Evolutionary conservation across 371 early-diverging fungal genomes (phyloP).

Genomic region (Conidiobolus incongruus): DNA sequence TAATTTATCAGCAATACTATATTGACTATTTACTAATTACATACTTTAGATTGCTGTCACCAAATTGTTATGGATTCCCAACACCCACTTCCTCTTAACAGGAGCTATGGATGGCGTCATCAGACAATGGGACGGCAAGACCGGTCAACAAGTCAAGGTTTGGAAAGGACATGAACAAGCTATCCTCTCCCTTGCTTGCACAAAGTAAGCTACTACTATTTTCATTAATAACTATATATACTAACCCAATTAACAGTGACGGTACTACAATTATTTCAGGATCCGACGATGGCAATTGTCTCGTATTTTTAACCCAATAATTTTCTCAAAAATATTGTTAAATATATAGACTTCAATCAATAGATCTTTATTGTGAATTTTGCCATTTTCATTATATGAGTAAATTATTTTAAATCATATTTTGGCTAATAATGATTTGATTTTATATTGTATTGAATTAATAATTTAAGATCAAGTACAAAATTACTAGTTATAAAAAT

Average conservation of each 20-base stretch:
- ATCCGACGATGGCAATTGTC: slow-evolving; percentile 51
- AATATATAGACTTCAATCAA: too few relatives aligned
- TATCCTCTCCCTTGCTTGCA: slow-evolving; percentile 58
- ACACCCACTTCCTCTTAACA: slow-evolving; percentile 31
- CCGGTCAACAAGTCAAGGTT: slow-evolving; percentile 35
- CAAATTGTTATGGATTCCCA: slow-evolving; percentile 35
- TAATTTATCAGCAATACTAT: too few relatives aligned
- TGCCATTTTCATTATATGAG: too few relatives aligned
- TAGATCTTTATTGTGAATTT: too few relatives aligned
- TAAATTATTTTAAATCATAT: too few relatives aligned
- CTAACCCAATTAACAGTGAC: slow-evolving; percentile 18
- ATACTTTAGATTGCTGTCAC: slow-evolving; percentile 59
- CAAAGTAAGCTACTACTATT: slow-evolving; percentile 13
- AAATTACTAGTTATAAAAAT: too few relatives aligned
- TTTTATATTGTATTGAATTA: too few relatives aligned
- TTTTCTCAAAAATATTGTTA: too few relatives aligned
- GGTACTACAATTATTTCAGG: slow-evolving; percentile 47
- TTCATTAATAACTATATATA: background rate
- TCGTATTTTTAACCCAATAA: slow-evolving; percentile 40
- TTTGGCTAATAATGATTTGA: too few relatives aligned
- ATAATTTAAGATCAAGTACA: too few relatives aligned
- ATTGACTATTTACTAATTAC: too few relatives aligned
- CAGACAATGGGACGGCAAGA: slow-evolving; percentile 69
- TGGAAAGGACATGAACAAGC: slow-evolving; percentile 76
- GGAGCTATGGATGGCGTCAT: slow-evolving; percentile 57